These are phyloP conservation scores for Leccinum fuscescens DNA, from an alignment of 1,284 basidiomycete genomes.

Conservation along the genomic window DNA sequence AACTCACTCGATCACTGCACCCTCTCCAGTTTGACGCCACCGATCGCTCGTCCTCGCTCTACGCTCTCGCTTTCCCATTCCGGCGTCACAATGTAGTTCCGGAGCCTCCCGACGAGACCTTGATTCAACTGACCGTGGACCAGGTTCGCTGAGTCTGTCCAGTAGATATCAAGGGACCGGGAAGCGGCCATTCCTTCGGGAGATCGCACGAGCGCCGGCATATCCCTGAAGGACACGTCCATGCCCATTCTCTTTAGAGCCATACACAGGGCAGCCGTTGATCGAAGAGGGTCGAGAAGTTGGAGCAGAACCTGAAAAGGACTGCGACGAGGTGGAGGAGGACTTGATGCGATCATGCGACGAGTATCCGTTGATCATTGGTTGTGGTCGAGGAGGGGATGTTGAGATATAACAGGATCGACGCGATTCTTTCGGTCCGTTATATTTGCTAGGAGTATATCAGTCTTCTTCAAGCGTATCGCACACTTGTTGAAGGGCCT, in stretches of 20 bases:
- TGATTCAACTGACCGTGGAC: slow-evolving; percentile 26
- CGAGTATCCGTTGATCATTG: slow-evolving; percentile 30
- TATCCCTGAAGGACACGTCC: slow-evolving; percentile 57
- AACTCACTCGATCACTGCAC: too few relatives aligned
- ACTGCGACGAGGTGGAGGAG: slow-evolving; percentile 2
- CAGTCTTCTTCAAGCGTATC: slow-evolving; percentile 71
- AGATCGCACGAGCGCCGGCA: slow-evolving; percentile 74
- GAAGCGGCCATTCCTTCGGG: slow-evolving; percentile 72
- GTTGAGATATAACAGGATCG: slow-evolving; percentile 50
- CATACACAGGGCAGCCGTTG: slow-evolving; percentile 15
- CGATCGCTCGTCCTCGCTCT: slow-evolving; percentile 29
- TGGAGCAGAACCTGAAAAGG: slow-evolving; percentile 7
- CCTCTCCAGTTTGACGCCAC: slow-evolving; percentile 13
- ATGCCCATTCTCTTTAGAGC: slow-evolving; percentile 18
- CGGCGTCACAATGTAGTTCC: slow-evolving; percentile 35
- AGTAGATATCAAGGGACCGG: slow-evolving; percentile 51
- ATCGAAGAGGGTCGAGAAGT: slow-evolving; percentile 11
- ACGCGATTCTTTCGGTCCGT: slow-evolving; percentile 53
- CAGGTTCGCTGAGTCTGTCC: slow-evolving; percentile 34
- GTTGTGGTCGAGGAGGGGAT: slow-evolving; percentile 24
- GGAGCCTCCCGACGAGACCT: slow-evolving; percentile 18
- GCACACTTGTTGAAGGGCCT: slow-evolving; percentile 76
- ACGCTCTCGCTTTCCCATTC: slow-evolving; percentile 43
- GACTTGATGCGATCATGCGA: slow-evolving; percentile 22
- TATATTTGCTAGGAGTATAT: slow-evolving; percentile 82